Evolutionary conservation across 345 rosid genomes (phyloP).

Genomic region (Laguncularia racemosa): DNA sequence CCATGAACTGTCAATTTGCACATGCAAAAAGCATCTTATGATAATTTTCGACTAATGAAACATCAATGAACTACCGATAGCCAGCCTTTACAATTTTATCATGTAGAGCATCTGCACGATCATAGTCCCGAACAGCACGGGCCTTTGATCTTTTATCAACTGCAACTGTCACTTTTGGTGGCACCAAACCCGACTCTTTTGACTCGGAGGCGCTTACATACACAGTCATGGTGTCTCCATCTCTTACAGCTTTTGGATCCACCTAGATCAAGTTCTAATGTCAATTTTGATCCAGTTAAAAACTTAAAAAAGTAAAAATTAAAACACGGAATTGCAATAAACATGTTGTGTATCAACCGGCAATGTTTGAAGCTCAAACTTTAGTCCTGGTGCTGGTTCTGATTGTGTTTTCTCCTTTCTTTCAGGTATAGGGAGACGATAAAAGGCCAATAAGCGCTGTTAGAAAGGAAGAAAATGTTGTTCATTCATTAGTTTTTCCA

Average conservation of each 20-base stretch:
- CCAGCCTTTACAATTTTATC: neutral
- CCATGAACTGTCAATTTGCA: neutral
- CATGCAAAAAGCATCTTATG: neutral
- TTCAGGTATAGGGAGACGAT: neutral
- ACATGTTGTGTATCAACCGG: neutral
- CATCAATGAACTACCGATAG: neutral
- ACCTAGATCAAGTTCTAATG: neutral
- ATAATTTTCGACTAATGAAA: neutral
- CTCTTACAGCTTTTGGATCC: neutral
- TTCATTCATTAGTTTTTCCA: neutral
- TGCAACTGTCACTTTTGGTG: neutral
- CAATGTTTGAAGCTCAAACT: neutral
- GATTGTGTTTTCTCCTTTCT: neutral
- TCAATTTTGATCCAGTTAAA: neutral
- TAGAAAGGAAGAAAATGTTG: neutral
- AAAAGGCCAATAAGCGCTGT: neutral
- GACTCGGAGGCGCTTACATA: neutral
- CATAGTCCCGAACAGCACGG: neutral
- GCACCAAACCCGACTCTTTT: neutral
- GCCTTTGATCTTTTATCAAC: neutral
- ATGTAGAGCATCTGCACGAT: neutral
- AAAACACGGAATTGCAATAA: neutral
- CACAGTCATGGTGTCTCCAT: constrained; percentile 2
- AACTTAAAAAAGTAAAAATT: neutral
- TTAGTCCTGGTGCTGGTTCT: neutral